A percentile compares a stretch with the other conserved stretches of the same genome.
phyloP scores from a whole-genome alignment of 2,329 filamentous ascomycete genomes.

The Aspergillus sojae region DNA sequence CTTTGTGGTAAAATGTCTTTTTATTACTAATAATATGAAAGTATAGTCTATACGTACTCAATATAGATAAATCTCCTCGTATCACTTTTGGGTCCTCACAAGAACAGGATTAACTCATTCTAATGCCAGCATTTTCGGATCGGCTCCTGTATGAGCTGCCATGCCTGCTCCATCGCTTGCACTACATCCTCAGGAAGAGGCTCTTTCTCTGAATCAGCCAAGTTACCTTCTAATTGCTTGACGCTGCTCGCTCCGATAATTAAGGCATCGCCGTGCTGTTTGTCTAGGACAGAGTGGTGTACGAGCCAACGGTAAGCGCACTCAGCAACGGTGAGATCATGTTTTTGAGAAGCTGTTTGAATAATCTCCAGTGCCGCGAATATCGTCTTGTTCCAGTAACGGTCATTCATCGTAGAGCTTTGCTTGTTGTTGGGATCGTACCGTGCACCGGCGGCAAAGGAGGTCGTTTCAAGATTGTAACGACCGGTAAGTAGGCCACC shows the following conservation, averaged over 20 bases:
- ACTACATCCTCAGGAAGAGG: constrained; percentile 44
- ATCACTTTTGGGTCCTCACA: too few relatives aligned
- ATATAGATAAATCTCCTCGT: too few relatives aligned
- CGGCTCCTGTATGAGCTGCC: constrained; percentile 33
- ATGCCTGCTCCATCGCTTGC: constrained; percentile 40
- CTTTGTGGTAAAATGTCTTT: too few relatives aligned
- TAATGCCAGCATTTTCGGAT: constrained; percentile 36
- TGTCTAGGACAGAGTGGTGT: constrained; percentile 44
- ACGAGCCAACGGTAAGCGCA: constrained; percentile 49
- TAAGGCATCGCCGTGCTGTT: constrained; percentile 38
- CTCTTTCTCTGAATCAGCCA: constrained; percentile 41
- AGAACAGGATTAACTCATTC: too few relatives aligned
- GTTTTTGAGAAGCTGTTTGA: constrained; percentile 39
- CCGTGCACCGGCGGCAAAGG: constrained; percentile 3
- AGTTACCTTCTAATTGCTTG: constrained; percentile 42
- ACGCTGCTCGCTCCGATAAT: constrained; percentile 43
- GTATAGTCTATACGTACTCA: too few relatives aligned
- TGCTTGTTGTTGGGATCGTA: not conserved
- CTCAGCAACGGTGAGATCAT: constrained; percentile 47
- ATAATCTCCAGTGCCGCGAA: constrained; percentile 49
- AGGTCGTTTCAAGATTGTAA: constrained; percentile 32
- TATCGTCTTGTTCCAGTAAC: not conserved
- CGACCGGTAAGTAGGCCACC: constrained; percentile 49
- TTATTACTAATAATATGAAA: too few relatives aligned
- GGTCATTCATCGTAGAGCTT: not conserved